Conservation (phyloP, 2,329 filamentous ascomycete species). For the Stagonosporopsis chrysanthemi region DNA sequence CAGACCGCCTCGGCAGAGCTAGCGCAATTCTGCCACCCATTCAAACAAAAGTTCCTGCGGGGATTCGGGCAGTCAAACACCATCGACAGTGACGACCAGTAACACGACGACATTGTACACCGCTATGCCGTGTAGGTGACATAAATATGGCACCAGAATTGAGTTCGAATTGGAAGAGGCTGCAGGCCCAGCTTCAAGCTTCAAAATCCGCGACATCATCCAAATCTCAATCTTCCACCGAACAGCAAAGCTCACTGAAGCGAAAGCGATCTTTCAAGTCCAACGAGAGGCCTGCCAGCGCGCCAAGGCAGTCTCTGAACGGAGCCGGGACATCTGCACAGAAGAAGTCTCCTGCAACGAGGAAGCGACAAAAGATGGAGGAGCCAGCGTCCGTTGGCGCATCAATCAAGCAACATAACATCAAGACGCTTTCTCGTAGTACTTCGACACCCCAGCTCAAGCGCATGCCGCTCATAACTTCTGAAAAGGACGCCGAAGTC, state of each 20-base stretch:
- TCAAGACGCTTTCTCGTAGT: conserved; percentile 55
- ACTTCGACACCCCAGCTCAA: conserved; percentile 45
- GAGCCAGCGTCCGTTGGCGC: conserved; percentile 44
- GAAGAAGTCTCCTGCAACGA: conserved; percentile 30
- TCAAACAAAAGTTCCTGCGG: conserved; percentile 21
- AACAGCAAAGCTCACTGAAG: conserved; percentile 40
- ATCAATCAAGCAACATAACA: conserved; percentile 41
- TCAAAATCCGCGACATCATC: conserved; percentile 43
- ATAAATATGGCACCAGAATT: conserved; percentile 48
- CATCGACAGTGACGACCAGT: conserved; percentile 23
- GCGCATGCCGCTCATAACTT: conserved; percentile 57
- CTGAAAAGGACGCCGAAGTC: conserved; percentile 64
- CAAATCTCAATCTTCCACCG: conserved; percentile 35
- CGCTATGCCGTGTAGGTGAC: conserved; percentile 42
- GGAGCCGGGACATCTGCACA: conserved; percentile 36
- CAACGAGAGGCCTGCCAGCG: conserved; percentile 30
- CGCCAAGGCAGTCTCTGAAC: conserved; percentile 40
- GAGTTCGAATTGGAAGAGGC: conserved; percentile 77
- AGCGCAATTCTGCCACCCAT: conserved; percentile 4
- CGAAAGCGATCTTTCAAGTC: conserved; percentile 40
- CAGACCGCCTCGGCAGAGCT: conserved; percentile 24
- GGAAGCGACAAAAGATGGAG: conserved; percentile 51
- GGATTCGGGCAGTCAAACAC: conserved; percentile 21
- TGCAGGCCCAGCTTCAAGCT: conserved; percentile 65
- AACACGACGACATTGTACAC: conserved; percentile 22